A percentile compares a stretch with the other conserved stretches of the same genome.
These are phyloP conservation scores for Fonsecaea erecta DNA, from an alignment of 2,329 filamentous ascomycete genomes.

Conservation along the genomic window DNA sequence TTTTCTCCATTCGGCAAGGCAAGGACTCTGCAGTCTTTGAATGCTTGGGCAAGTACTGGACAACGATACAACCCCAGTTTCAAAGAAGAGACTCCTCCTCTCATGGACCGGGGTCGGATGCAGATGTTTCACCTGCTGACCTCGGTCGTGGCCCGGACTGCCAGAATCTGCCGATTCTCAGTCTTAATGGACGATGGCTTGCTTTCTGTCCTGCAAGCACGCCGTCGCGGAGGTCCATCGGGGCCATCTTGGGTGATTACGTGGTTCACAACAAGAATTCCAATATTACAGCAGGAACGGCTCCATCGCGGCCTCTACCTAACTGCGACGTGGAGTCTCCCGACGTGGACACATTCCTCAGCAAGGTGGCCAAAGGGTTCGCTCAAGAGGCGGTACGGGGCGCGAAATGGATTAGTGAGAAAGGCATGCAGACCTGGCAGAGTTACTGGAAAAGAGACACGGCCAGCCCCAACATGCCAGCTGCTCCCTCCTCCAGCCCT, in stretches of 20 bases:
- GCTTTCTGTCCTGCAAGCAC: constrained; percentile 51
- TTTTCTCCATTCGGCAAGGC: constrained; percentile 60
- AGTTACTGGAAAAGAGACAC: constrained; percentile 55
- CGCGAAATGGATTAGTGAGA: constrained; percentile 56
- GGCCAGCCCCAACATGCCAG: constrained; percentile 34
- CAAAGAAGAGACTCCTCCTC: constrained; percentile 49
- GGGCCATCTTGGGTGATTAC: constrained; percentile 46
- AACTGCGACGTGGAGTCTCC: constrained; percentile 53
- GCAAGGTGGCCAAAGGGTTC: constrained; percentile 55
- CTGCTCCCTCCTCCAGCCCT: constrained; percentile 41
- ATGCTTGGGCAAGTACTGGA: constrained; percentile 92
- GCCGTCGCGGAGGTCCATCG: constrained; percentile 46
- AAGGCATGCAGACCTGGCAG: constrained; percentile 56
- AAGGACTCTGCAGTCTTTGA: constrained; percentile 49
- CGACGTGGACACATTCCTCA: constrained; percentile 53
- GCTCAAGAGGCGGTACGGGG: constrained; percentile 55
- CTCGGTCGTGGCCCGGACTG: constrained; percentile 40
- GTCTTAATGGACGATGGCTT: constrained; percentile 53
- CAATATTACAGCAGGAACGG: constrained; percentile 49
- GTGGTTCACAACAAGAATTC: constrained; percentile 45
- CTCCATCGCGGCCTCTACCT: constrained; percentile 48
- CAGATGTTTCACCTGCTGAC: constrained; percentile 49
- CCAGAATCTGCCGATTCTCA: constrained; percentile 48
- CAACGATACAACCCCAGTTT: constrained; percentile 68
- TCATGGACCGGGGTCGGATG: constrained; percentile 52